Evolutionary conservation across 805 yeast genomes (phyloP).

Genomic region (Blastobotrys parvus): DNA sequence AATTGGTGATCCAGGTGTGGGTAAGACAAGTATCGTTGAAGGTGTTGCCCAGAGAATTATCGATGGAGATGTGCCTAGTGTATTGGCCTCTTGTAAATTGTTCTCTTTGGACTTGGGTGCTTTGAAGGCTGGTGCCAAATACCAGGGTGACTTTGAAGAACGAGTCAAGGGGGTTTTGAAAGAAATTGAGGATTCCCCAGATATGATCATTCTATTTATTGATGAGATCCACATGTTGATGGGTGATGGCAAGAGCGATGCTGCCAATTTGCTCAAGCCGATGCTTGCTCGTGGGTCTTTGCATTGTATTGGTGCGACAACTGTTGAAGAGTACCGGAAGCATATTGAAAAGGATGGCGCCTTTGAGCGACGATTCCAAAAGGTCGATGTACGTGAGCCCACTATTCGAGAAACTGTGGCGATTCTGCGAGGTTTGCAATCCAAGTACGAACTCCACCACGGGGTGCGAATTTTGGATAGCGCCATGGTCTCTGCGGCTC

Average conservation of each 20-base stretch:
- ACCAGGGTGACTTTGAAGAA: constrained; percentile 98
- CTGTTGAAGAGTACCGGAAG: constrained; percentile 88
- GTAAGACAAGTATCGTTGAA: constrained; percentile 96
- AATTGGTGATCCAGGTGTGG: constrained; percentile 99
- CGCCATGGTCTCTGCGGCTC: constrained; percentile 91
- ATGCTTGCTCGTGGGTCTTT: constrained; percentile 93
- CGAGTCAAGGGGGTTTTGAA: constrained; percentile 92
- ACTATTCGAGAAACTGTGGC: constrained; percentile 90
- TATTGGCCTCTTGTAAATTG: constrained; percentile 69
- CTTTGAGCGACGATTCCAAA: constrained; percentile 96
- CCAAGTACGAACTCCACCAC: constrained; percentile 92
- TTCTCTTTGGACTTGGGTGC: constrained; percentile 93
- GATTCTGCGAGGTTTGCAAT: constrained; percentile 91
- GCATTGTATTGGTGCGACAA: constrained; percentile 98
- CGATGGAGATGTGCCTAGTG: constrained; percentile 90
- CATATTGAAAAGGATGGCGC: constrained; percentile 96
- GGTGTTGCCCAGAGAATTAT: constrained; percentile 97
- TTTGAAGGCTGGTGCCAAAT: constrained; percentile 96
- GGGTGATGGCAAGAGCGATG: constrained; percentile 98
- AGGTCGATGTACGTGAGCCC: constrained; percentile 92
- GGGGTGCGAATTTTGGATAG: constrained; percentile 94
- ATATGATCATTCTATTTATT: constrained; percentile 80
- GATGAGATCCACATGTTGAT: constrained; percentile 98
- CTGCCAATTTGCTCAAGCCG: constrained; percentile 93
- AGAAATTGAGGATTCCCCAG: constrained; percentile 77